Conservation (phyloP, 345 rosid genomes). For the Brassica incana region DNA sequence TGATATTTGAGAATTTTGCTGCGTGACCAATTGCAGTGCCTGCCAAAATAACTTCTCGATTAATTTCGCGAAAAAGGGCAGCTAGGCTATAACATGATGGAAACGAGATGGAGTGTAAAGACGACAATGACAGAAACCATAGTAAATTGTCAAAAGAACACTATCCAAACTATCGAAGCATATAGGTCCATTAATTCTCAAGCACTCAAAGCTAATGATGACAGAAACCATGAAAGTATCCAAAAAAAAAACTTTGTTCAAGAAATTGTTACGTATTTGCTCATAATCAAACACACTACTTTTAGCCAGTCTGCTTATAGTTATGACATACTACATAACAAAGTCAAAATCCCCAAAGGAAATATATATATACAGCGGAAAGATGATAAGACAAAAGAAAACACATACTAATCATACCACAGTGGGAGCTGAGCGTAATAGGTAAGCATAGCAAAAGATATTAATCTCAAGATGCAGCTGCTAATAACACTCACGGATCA, state of each 20-base stretch:
- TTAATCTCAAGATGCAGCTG: slow-evolving; percentile 3
- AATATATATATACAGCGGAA: neutral
- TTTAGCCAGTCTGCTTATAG: too few relatives aligned
- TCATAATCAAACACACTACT: too few relatives aligned
- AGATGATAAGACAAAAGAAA: neutral
- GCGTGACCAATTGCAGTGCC: slow-evolving; percentile 53
- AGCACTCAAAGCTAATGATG: slow-evolving; percentile 3
- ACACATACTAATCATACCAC: neutral
- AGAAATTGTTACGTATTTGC: neutral
- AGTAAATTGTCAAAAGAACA: neutral
- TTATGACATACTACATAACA: neutral
- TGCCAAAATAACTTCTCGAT: slow-evolving; percentile 26
- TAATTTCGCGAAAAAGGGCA: neutral
- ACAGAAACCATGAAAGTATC: neutral
- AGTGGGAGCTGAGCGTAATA: neutral
- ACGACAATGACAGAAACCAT: neutral
- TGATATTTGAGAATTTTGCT: slow-evolving; percentile 68
- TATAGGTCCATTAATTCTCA: neutral
- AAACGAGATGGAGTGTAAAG: neutral
- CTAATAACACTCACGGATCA: neutral
- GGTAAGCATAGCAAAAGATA: neutral
- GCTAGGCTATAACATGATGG: neutral
- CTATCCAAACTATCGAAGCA: slow-evolving; percentile 2
- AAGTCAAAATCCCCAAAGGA: neutral
- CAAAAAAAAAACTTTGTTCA: neutral